Base-by-base conservation (phyloP, 148 eudicot species). In the Arbutus unedo region DNA sequence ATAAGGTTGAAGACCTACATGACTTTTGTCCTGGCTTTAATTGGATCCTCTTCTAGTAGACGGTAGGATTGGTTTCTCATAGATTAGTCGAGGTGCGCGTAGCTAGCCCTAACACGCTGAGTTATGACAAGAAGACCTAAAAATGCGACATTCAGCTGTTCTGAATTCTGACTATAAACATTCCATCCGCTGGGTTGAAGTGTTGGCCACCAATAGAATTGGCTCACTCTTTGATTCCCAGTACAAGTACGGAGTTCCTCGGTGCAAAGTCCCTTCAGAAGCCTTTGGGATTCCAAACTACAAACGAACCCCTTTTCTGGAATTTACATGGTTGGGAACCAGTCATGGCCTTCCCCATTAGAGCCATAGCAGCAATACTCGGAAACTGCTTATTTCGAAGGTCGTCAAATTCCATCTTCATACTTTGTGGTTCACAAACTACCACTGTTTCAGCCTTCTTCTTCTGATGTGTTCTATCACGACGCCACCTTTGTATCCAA, bases 401-500 rank as follows among this genome's bases (percentile, higher is more conserved):
- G 67, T 89, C 96, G 44, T 91, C 93, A 45, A 78, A 56, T 19
- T 82, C 87, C 71, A 83, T 4, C 80, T 88, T 92, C 62, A 89
- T 84, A 85, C 83, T 86, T 48, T 86, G 86, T 41, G 93, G 98
- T 81, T 92, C 94, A 86, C 97, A 93, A 45, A 86, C 74, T 68
- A 86, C 90, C 21, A 84, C 62, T 11, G 91, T 81, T 72, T 89
- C 86, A n/a, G 89, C 82, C 76, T 86, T 85, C 83, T 86, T 89
- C 82, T 84, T 88, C 64, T 74, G 76, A 5, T 73, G 47, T 2
- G 82, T 75, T 81, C 41, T 79, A 74, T 51, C 81, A 45, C 59
- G 86, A 77, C 94, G 84, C 98, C 96, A 94, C 85, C 98, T 91
- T 77, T 84, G 89, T 73, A 95, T 92, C 98, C 98, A 95, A 87